A percentile compares a stretch with the other conserved stretches of the same genome.
Conservation (phyloP, 495 filamentous ascomycete species). For the Xylaria castorea region DNA sequence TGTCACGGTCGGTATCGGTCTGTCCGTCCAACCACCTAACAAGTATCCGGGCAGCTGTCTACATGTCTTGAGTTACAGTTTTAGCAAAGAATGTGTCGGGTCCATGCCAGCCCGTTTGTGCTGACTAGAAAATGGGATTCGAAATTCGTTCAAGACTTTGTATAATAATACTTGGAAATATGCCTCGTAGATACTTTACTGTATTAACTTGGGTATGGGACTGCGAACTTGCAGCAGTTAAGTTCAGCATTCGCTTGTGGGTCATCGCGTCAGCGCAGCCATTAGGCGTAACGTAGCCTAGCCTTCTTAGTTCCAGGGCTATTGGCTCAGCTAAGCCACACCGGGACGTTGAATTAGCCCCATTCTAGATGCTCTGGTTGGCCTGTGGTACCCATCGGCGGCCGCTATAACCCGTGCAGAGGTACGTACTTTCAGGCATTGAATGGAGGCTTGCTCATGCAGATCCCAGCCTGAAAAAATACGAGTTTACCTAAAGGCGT, state of each 20-base stretch:
- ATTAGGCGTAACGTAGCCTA: neutral
- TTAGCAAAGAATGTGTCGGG: neutral
- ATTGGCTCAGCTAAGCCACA: slow-evolving; percentile 21
- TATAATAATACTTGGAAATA: neutral
- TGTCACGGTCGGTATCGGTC: neutral
- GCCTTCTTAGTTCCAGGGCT: neutral
- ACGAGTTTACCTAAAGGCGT: slow-evolving; percentile 34
- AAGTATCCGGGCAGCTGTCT: neutral
- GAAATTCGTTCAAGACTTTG: neutral
- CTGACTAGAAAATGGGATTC: neutral
- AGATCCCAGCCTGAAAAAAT: slow-evolving; percentile 45
- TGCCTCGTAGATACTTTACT: neutral
- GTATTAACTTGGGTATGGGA: neutral
- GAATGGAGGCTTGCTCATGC: slow-evolving; percentile 35
- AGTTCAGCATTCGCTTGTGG: neutral
- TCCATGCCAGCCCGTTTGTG: neutral
- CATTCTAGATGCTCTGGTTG: slow-evolving; percentile 9
- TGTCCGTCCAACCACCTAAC: slow-evolving; percentile 7
- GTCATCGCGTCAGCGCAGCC: neutral
- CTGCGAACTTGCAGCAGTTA: slow-evolving; percentile 6
- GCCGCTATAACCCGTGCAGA: neutral
- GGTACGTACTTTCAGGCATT: slow-evolving; percentile 26
- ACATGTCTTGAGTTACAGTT: neutral
- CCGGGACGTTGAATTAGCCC: neutral
- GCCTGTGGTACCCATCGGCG: neutral